Conservation (phyloP, 257 asterid genomes). For the Thymus quinquecostatus region DNA sequence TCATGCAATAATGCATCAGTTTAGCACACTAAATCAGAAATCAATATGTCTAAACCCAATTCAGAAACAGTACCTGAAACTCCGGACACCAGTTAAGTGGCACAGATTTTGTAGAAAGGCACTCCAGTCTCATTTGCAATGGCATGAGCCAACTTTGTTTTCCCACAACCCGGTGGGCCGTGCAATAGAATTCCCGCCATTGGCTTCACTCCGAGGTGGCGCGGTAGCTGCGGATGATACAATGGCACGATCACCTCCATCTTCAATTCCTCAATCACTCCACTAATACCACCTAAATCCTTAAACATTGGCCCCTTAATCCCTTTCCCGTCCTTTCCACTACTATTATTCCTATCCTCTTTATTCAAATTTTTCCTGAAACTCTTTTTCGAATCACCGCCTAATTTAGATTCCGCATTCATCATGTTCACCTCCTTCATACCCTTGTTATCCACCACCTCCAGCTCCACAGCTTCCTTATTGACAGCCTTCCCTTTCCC, state of each 20-base stretch:
- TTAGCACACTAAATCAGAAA: not conserved
- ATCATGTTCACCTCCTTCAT: constrained; percentile 46
- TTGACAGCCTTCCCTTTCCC: constrained; percentile 25
- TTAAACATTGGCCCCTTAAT: constrained; percentile 60
- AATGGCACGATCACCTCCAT: constrained; percentile 79
- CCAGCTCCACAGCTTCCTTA: constrained; percentile 42
- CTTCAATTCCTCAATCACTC: constrained; percentile 65
- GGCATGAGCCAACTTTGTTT: constrained; percentile 90
- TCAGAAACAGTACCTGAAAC: constrained; percentile 70
- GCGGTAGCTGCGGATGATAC: constrained; percentile 61
- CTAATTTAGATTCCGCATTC: constrained; percentile 34
- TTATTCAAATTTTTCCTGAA: constrained; percentile 21
- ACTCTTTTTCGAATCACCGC: constrained; percentile 22
- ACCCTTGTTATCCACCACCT: constrained; percentile 46
- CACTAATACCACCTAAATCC: constrained; percentile 86
- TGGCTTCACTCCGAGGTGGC: constrained; percentile 70
- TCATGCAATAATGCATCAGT: not conserved
- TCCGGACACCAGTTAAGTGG: constrained; percentile 93
- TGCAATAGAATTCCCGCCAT: constrained; percentile 76
- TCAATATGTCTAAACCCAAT: not conserved
- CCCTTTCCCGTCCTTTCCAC: constrained; percentile 10
- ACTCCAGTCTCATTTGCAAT: constrained; percentile 90
- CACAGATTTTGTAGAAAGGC: constrained; percentile 83
- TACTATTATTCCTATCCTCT: constrained; percentile 16
- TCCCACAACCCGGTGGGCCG: constrained; percentile 99